Base-by-base conservation (phyloP, 257 asterid genomes). In the Primulina eburnea region DNA sequence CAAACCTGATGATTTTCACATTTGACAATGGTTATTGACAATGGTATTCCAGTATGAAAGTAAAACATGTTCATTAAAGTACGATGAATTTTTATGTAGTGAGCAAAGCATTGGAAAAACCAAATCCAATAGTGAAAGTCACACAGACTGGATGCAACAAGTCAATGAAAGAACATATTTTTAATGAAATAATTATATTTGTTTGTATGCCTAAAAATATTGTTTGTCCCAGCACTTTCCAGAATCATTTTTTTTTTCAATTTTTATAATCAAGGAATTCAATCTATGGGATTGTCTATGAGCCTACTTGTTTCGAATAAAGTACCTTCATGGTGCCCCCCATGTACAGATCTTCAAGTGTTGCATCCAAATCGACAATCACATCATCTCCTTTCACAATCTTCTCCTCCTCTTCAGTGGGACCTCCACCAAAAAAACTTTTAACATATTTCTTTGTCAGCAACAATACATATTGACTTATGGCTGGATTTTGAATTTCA, bases 241-340 rank as follows among this genome's bases (percentile, higher is more conserved):
- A 47, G 32, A 43, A 47, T 56, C 24, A 61, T 52, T 75, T 32
- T 32, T 30, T 30, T 32, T 32, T 47, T 47, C 33, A 62, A 61
- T 38, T 72, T 58, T 34, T 26, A 62, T 50, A 59, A 50, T 57
- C 30, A 3, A 72, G 3, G 33, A 40, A 18, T 52, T 70, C 35
- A 55, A 7, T 28, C 17, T 24, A 43, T 11, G 65, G 9, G 64
- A 37, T 43, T 40, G 37, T 56, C 11, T 47, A 2, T 26, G 14
- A 60, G 62, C 17, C 61, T 6, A 32, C 2, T 5, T 59, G 24
- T 38, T 65, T 28, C 47, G 58, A 34, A 60, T 61, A 38, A n/a
- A 75, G 65, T 86, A 91, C 99, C 99, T 94, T 91, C 83, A 89
- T 71, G 57, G 92, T 81, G 57, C 97, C 99, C 20, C 99, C 99